Base-by-base conservation (phyloP, 805 yeast genomes). In the Nakazawaea holstii region DNA sequence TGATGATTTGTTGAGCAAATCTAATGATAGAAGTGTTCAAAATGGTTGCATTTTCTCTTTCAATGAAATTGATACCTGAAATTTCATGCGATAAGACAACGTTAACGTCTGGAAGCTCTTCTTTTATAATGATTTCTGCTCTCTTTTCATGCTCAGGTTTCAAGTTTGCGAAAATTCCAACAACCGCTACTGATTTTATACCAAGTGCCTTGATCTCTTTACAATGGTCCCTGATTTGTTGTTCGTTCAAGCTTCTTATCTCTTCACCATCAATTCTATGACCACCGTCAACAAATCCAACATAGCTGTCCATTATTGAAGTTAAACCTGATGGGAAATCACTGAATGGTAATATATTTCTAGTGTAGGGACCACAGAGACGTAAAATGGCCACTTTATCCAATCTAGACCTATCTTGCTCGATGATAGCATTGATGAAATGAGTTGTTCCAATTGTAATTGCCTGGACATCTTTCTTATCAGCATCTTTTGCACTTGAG, bases 371-470 rank as follows among this genome's bases (percentile, higher is more conserved):
- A 6, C 76, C 74, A 52, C 70, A 66, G n/a, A 74, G 49, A 53
- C 79, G 57, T n/a, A 74, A 46, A 4, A 73, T 74, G 0, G 77
- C 78, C n/a, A 73, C 76, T 44, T 55, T 61, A 27, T 70, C 74
- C 43, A 73, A 55, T 41, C 74, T 56, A 5, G 69, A 66, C 27
- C 57, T 52, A 52, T 73, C 77, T 48, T 66, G 68, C 53, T 74
- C 79, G 28, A 74, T 64, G 30, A 74, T 74, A 14, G 78, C 76
- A 57, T 74, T 74, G 55, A 74, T 72, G 57, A 74, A 74, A 51
- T 74, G 79, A 0, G 79, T 74, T 3, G 79, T 74, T n/a, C 79
- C 79, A 52, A 74, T 73, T 1, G 77, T 72, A 14, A 73, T 73
- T 0, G 76, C 62, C 4, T 60, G 56, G 7, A 74, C 64, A 6